phyloP scores from a whole-genome alignment of 2,329 filamentous ascomycete species.

The Trichoderma koningii region DNA sequence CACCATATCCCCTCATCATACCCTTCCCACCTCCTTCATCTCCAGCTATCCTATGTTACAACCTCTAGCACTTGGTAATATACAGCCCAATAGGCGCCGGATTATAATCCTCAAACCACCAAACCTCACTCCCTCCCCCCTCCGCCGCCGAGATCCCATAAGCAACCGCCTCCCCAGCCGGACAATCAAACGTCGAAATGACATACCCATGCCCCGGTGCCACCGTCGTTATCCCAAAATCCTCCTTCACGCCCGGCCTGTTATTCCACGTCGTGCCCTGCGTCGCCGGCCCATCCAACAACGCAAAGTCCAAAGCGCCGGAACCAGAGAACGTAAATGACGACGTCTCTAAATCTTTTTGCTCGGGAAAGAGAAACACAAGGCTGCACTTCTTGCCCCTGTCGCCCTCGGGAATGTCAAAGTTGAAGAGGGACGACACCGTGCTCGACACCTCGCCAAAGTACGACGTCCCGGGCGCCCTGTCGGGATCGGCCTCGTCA shows the following conservation, averaged over 20 bases:
- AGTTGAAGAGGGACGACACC: slow-evolving; percentile 66
- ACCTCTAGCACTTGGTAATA: slow-evolving; percentile 39
- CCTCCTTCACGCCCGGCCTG: slow-evolving; percentile 47
- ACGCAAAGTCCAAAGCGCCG: slow-evolving; percentile 56
- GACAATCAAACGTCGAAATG: slow-evolving; percentile 57
- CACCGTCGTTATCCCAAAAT: slow-evolving; percentile 49
- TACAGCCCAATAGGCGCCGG: slow-evolving; percentile 47
- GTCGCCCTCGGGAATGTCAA: slow-evolving; percentile 60
- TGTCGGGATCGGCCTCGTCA: slow-evolving; percentile 55
- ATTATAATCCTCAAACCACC: slow-evolving; percentile 68
- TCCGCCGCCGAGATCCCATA: slow-evolving; percentile 50
- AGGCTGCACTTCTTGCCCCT: slow-evolving; percentile 62
- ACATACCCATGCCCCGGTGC: slow-evolving; percentile 57
- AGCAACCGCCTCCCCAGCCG: slow-evolving; percentile 52
- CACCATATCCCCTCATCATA: not conserved
- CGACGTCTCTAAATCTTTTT: slow-evolving; percentile 60
- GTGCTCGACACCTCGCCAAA: slow-evolving; percentile 57
- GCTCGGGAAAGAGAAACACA: slow-evolving; percentile 63
- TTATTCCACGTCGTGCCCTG: slow-evolving; percentile 56
- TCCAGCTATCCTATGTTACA: not conserved
- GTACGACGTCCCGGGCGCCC: slow-evolving; percentile 54
- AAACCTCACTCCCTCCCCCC: slow-evolving; percentile 52
- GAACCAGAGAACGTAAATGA: slow-evolving; percentile 51
- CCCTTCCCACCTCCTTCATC: no score
- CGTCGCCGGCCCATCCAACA: slow-evolving; percentile 50